These are phyloP conservation scores for Brassica napus DNA, from an alignment of 345 rosid species.

Conservation along the genomic window DNA sequence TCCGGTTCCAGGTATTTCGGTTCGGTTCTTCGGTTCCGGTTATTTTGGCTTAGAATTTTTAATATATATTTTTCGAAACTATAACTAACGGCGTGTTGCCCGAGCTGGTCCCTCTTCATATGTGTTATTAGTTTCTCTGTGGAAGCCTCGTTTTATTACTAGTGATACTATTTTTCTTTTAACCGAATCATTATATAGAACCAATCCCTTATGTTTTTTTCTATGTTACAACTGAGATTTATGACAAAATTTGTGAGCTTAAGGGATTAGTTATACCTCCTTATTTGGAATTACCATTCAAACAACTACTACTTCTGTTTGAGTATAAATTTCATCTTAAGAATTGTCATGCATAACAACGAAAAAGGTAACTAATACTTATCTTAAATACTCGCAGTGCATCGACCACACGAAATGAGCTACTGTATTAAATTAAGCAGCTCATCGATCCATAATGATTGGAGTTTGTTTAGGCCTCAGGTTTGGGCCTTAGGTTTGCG, in stretches of 20 bases:
- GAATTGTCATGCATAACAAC: not conserved
- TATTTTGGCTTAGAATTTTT: not conserved
- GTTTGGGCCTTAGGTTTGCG: not conserved
- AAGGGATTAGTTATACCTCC: not conserved
- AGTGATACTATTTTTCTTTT: not conserved
- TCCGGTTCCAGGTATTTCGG: too few species aligned
- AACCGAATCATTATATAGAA: not conserved
- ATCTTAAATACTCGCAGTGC: not conserved
- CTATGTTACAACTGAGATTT: not conserved
- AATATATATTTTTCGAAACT: not conserved
- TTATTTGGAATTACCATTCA: not conserved
- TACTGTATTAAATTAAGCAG: not conserved
- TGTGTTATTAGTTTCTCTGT: not conserved
- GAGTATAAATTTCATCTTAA: not conserved
- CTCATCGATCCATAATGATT: not conserved
- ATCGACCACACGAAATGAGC: not conserved
- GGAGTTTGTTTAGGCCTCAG: not conserved
- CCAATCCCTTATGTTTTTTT: not conserved
- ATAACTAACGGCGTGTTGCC: slow-evolving; percentile 9
- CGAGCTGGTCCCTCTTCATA: slow-evolving; percentile 9
- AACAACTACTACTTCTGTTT: not conserved
- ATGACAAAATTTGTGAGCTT: not conserved
- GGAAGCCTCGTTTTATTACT: not conserved
- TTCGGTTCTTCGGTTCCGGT: too few species aligned
- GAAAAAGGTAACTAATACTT: not conserved